Conservation (phyloP, 345 rosid genomes). For the Syzygium grande region DNA sequence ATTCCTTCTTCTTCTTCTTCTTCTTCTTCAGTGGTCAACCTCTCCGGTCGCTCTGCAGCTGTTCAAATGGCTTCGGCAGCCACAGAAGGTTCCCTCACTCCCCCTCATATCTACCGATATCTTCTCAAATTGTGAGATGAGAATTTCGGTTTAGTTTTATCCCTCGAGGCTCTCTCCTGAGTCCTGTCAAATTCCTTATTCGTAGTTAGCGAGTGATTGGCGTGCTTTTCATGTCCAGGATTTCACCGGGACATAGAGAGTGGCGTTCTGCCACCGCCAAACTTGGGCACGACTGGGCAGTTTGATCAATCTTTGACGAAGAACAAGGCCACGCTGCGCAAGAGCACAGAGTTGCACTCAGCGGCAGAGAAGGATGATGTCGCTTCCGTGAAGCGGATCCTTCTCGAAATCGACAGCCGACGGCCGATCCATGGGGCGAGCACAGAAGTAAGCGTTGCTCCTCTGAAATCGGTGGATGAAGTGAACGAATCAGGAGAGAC, state of each 20-base stretch:
- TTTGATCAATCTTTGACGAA: conserved; percentile 88
- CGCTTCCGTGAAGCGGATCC: conserved; percentile 64
- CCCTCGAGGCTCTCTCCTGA: neutral
- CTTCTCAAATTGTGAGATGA: neutral
- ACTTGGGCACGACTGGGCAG: conserved; percentile 56
- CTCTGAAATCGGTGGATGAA: conserved; percentile 51
- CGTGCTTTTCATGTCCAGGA: neutral
- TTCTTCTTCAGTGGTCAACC: neutral
- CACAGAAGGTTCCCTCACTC: neutral
- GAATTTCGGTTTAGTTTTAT: neutral
- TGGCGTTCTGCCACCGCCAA: neutral
- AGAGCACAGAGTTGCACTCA: conserved; percentile 81
- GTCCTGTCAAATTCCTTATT: neutral
- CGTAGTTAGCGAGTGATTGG: neutral
- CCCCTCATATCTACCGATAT: neutral
- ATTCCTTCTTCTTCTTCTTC: neutral
- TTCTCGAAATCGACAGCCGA: conserved; percentile 61
- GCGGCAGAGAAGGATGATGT: conserved; percentile 87
- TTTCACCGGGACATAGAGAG: neutral
- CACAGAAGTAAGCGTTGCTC: conserved; percentile 69
- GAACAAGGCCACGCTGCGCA: conserved; percentile 84
- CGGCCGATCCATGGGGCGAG: conserved; percentile 71
- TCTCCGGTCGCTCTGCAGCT: neutral
- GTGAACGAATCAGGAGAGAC: conserved; percentile 96
- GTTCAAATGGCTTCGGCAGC: neutral